Base-by-base conservation (phyloP, 1,284 basidiomycete species). In the Meripilus lineatus region DNA sequence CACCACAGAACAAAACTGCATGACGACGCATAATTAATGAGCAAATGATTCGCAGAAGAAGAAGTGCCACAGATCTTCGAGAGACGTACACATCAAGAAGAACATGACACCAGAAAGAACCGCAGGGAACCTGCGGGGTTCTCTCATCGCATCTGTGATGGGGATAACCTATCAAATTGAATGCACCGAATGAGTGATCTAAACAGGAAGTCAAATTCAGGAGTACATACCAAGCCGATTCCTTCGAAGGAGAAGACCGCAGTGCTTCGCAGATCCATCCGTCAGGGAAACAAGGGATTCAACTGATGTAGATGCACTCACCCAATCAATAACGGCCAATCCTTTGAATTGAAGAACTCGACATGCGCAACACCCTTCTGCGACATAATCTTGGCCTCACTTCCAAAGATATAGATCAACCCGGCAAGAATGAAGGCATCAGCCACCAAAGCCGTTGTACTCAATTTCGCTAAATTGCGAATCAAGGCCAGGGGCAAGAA, bases 231-330 rank as follows among this genome's bases (percentile, higher is more conserved):
- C 63, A 99, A 70, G 38, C 96, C 95, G 53, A 99, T 92, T 14
- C 95, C 95, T 66, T 99, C 96, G 54, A 99, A 99, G 0, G 96
- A 93, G 63, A 98, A 99, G 18, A 99, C 95, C 3, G 95, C 95
- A 14, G 96, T 98, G 20, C 92, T 89, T 52, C 2, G 25, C 4
- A 32, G 10, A 13, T 21, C 14, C 32, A 38, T 30, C 23, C 34
- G 42, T 20, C 25, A 41, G 26, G 36, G 21, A 44, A 13, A 51
- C 38, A 17, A 37, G 45, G 40, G 13, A 34, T 8, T 30, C n/a
- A 30, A 30, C 28, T 8, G n/a, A n/a, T n/a, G n/a, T n/a, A 8
- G 28, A 30, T 30, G 28, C 6, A 68, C 80, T 51, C 54, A 89
- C 85, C 93, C 96, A 51, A 99, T 90, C 49, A 99, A 79, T 17